Conservation (phyloP, 805 yeast species). For the Lipomyces yamanashiensis region DNA sequence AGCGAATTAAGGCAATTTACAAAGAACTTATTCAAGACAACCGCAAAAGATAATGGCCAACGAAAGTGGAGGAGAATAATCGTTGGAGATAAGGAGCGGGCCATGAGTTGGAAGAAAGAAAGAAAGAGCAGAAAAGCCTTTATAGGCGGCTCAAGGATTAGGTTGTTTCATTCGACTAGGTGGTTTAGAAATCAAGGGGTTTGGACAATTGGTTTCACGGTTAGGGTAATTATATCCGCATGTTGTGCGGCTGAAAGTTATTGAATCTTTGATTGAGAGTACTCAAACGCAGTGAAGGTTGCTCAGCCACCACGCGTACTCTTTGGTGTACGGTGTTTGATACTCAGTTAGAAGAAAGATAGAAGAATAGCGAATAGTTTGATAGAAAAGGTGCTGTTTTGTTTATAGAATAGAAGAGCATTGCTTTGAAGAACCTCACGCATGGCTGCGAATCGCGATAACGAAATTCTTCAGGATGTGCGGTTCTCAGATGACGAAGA, state of each 20-base stretch:
- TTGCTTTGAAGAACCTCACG: neutral
- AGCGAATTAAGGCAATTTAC: constrained; percentile 25
- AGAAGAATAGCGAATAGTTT: no score
- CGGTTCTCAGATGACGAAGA: constrained; percentile 4
- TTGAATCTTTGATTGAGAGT: no score
- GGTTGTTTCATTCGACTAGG: neutral
- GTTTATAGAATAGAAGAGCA: neutral
- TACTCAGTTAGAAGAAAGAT: no score
- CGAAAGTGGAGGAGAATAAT: constrained; percentile 7
- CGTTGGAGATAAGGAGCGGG: constrained; percentile 27
- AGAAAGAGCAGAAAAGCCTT: neutral
- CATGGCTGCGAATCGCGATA: neutral
- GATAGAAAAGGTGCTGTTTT: no score
- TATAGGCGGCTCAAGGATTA: neutral
- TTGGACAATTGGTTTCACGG: no score
- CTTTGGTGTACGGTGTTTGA: no score
- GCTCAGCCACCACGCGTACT: no score
- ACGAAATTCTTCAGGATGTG: constrained; percentile 10
- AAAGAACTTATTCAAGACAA: constrained; percentile 15
- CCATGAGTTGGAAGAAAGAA: constrained; percentile 5
- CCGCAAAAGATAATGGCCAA: constrained; percentile 20
- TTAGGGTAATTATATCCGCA: no score
- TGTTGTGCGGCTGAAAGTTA: no score
- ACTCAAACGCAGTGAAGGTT: no score
- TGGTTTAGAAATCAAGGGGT: neutral